Percentiles rank a stretch among this genome's conserved stretches.
phyloP scores from a whole-genome alignment of 345 rosid species.

The Balakata baccata region DNA sequence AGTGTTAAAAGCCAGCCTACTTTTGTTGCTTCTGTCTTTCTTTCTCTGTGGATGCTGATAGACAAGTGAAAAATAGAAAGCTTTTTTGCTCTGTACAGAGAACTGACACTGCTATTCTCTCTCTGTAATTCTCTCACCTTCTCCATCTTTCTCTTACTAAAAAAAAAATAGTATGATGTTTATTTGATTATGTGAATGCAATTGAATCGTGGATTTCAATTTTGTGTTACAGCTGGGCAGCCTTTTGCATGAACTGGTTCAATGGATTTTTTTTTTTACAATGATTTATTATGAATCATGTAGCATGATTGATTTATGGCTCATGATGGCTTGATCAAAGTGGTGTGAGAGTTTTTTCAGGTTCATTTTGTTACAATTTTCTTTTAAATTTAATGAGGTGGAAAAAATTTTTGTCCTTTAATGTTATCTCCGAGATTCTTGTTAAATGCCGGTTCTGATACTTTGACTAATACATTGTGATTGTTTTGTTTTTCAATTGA shows the following conservation, averaged over 20 bases:
- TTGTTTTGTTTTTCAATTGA: too few relatives aligned
- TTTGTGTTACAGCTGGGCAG: not conserved
- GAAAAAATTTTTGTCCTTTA: not conserved
- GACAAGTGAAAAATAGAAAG: not conserved
- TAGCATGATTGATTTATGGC: not conserved
- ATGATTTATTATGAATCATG: too few relatives aligned
- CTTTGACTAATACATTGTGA: not conserved
- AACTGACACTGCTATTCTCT: not conserved
- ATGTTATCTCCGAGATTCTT: not conserved
- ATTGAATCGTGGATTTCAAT: not conserved
- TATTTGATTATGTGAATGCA: not conserved
- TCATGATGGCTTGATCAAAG: not conserved
- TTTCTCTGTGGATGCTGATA: constrained; percentile 1
- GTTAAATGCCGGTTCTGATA: not conserved
- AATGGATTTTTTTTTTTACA: not conserved
- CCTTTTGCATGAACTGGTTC: not conserved
- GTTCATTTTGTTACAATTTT: too few relatives aligned
- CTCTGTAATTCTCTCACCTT: not conserved
- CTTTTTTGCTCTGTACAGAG: not conserved
- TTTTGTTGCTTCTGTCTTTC: constrained; percentile 24
- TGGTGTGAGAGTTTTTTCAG: not conserved
- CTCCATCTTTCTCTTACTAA: not conserved
- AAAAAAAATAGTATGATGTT: too few relatives aligned
- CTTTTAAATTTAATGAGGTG: too few relatives aligned
- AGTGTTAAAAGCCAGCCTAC: constrained; percentile 31